These are phyloP conservation scores for Sistotremastrum niveocremeum DNA, from an alignment of 768 basidiomycete genomes.

Conservation along the genomic window DNA sequence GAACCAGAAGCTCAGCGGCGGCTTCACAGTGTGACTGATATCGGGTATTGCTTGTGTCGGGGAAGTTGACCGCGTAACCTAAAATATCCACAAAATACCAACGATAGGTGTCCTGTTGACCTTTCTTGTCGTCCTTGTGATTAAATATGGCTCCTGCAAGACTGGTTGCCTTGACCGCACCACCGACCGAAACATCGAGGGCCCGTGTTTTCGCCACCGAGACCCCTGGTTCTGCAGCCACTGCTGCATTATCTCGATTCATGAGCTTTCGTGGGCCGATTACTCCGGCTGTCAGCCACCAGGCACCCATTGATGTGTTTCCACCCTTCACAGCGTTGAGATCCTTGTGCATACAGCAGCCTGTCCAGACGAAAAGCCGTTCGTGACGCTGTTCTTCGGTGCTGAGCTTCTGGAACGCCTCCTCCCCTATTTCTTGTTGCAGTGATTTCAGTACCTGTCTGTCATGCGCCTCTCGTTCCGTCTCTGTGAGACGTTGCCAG, in stretches of 20 bases:
- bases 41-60: slow-evolving; percentile 13
- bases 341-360: slow-evolving; percentile 29
- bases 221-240: slow-evolving; percentile 1
- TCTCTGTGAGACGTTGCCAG: not conserved
- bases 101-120: slow-evolving; percentile 14
- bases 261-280: slow-evolving; percentile 15
- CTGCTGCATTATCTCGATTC: slow-evolving; percentile 19
- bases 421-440: slow-evolving; percentile 8
- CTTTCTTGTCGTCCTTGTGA: slow-evolving; percentile 24
- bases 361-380: slow-evolving; percentile 21
- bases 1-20: slow-evolving; percentile 8
- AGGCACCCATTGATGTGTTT: slow-evolving; percentile 14
- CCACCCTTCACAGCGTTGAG: slow-evolving; percentile 22
- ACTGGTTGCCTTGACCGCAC: slow-evolving; percentile 14
- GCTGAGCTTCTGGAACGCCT: slow-evolving; percentile 6
- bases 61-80: slow-evolving; percentile 7
- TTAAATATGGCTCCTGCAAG: slow-evolving; percentile 19
- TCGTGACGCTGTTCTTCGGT: slow-evolving; percentile 6
- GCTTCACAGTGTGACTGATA: slow-evolving; percentile 10
- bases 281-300: slow-evolving; percentile 12
- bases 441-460: slow-evolving; percentile 9
- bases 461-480: slow-evolving; percentile 10
- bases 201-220: slow-evolving; percentile 8
- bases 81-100: slow-evolving; percentile 7
- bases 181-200: slow-evolving; percentile 10